These are phyloP conservation scores for Penicillium hesseltinei DNA, from an alignment of 2,329 filamentous ascomycete species.

Conservation along the genomic window DNA sequence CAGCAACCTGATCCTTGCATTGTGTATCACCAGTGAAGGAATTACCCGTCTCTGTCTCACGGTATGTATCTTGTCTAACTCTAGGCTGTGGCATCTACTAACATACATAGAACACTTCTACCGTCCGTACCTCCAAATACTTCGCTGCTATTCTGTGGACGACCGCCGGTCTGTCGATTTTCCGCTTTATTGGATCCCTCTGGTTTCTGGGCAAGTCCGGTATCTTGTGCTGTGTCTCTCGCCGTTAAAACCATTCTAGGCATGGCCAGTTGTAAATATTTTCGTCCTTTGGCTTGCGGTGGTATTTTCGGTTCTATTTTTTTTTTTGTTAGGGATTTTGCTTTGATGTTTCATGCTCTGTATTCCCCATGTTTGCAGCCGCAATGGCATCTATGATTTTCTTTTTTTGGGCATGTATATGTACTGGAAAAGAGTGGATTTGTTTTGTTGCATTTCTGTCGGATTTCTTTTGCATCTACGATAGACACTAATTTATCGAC, in stretches of 20 bases:
- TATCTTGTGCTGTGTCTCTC: conserved; percentile 90
- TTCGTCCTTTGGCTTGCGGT: neutral
- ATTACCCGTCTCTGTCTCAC: conserved; percentile 78
- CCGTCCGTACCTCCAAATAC: conserved; percentile 74
- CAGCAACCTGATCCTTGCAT: conserved; percentile 78
- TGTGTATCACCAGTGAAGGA: conserved; percentile 82
- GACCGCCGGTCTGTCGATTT: conserved; percentile 74
- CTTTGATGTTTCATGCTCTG: neutral
- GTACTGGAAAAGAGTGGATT: neutral
- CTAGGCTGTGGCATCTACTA: neutral
- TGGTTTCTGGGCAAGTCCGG: conserved; percentile 94
- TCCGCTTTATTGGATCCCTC: conserved; percentile 84
- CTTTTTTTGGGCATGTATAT: neutral
- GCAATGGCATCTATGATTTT: neutral
- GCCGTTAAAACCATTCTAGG: conserved; percentile 52
- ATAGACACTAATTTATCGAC: conserved; percentile 4
- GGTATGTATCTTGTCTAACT: conserved; percentile 56
- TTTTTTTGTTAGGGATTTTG: neutral
- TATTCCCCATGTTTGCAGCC: conserved; percentile 5
- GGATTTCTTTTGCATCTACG: neutral
- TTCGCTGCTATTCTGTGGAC: conserved; percentile 88
- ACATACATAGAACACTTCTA: conserved; percentile 57
- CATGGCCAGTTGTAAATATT: conserved; percentile 7
- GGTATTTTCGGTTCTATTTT: neutral
- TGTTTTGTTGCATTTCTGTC: neutral